Evolutionary conservation across 2,329 filamentous ascomycete genomes (phyloP).

Genomic region (Mariannaea elegans): DNA sequence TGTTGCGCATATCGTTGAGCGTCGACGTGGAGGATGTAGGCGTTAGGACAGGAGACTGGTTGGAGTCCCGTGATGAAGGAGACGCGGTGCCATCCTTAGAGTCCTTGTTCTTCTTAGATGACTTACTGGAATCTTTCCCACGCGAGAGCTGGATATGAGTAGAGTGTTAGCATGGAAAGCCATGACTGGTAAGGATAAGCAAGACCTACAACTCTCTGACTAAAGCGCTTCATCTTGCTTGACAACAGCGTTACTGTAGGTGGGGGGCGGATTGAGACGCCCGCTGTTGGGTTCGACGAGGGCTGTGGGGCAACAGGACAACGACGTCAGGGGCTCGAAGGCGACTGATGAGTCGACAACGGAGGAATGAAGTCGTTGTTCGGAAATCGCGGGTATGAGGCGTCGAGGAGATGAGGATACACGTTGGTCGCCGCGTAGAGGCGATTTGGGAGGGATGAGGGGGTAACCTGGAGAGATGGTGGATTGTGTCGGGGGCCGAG

Average conservation of each 20-base stretch:
- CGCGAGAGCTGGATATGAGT: conserved; percentile 76
- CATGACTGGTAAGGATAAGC: background rate
- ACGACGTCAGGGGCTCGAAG: conserved; percentile 44
- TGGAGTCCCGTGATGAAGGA: conserved; percentile 69
- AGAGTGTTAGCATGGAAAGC: conserved; percentile 24
- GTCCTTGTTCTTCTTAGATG: conserved; percentile 79
- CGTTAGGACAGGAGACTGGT: conserved; percentile 73
- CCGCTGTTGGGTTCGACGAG: conserved; percentile 38
- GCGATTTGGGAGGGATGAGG: conserved; percentile 27
- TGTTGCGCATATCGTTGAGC: conserved; percentile 85
- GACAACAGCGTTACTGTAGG: conserved; percentile 37
- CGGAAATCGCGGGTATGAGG: conserved; percentile 20
- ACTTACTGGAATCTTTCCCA: conserved; percentile 87
- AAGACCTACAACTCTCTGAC: conserved; percentile 90
- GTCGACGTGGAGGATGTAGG: conserved; percentile 91
- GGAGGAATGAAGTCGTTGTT: conserved; percentile 24
- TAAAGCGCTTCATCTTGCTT: conserved; percentile 92
- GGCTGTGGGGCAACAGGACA: conserved; percentile 42
- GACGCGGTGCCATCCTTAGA: conserved; percentile 81
- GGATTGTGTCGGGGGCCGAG: conserved; percentile 31
- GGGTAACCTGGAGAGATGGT: conserved; percentile 34
- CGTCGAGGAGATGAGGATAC: conserved; percentile 29
- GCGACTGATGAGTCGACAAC: conserved; percentile 31
- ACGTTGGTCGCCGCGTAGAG: conserved; percentile 26
- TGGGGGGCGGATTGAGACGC: conserved; percentile 40